These are phyloP conservation scores for Dictyostelium capitatum DNA, from an alignment of 78 protist species.

Conservation along the genomic window DNA sequence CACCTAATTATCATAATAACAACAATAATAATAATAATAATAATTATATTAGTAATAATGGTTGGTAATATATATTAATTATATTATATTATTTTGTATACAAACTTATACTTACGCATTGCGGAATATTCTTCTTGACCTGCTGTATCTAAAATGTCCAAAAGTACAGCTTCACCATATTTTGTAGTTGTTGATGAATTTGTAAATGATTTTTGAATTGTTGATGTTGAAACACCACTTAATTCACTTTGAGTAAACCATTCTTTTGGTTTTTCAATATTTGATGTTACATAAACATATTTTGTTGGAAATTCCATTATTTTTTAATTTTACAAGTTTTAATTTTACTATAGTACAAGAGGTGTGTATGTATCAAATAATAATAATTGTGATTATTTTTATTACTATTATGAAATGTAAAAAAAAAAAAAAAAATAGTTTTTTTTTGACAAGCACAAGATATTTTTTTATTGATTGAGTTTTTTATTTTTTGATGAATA, in stretches of 20 bases:
- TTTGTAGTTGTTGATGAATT: background rate
- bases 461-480: no score
- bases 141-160: constrained; percentile 97
- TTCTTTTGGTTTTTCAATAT: constrained; percentile 22
- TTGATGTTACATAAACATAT: constrained; percentile 25
- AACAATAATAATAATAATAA: background rate
- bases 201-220: background rate
- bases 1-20: constrained; percentile 6
- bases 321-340: constrained; percentile 3
- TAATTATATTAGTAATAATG: background rate
- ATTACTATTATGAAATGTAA: background rate
- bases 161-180: constrained; percentile 59
- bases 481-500: no score
- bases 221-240: background rate
- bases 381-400: background rate
- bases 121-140: constrained; percentile 97
- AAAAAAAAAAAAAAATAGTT: background rate
- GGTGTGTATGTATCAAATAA: background rate
- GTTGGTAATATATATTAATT: no score
- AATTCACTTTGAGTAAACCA: constrained; percentile 36
- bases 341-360: background rate
- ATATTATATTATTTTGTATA: background rate
- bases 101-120: constrained; percentile 82
- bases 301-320: constrained; percentile 69
- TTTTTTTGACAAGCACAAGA: no score